A percentile compares a stretch with the other conserved stretches of the same genome.
phyloP scores from a whole-genome alignment of 192 early-diverging fungal species.

The Coemansia interrupta region DNA sequence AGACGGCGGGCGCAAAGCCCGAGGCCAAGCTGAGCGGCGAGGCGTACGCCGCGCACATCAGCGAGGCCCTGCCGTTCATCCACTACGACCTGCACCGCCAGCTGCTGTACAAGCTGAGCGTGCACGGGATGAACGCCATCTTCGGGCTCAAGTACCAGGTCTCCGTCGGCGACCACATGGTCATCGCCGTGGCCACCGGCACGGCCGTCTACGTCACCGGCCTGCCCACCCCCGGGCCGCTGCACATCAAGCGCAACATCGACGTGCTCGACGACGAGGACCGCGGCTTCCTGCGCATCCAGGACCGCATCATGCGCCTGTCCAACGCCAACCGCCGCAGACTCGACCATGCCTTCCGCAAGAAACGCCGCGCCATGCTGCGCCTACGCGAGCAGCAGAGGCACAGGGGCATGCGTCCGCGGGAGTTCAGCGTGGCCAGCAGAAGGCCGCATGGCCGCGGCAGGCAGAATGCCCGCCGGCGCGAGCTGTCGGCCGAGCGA shows the following conservation, averaged over 20 bases:
- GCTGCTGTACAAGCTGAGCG: constrained; percentile 72
- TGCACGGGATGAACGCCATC: constrained; percentile 73
- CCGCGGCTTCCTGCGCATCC: constrained; percentile 63
- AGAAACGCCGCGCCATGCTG: constrained; percentile 28
- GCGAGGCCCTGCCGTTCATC: constrained; percentile 75
- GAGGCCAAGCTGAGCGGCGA: constrained; percentile 61
- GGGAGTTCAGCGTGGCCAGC: not conserved
- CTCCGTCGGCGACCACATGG: constrained; percentile 54
- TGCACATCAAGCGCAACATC: constrained; percentile 70
- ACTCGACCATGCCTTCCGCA: constrained; percentile 55
- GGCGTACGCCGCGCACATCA: constrained; percentile 62
- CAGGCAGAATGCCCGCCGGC: not conserved
- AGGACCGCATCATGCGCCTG: constrained; percentile 62
- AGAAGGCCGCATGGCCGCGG: not conserved
- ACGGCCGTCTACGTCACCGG: constrained; percentile 69
- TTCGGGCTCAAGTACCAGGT: constrained; percentile 63
- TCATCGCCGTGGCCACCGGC: constrained; percentile 67
- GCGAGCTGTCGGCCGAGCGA: not conserved
- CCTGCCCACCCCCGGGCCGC: constrained; percentile 64
- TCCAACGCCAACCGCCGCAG: constrained; percentile 63
- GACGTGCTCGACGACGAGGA: constrained; percentile 74
- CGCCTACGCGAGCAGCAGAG: constrained; percentile 21
- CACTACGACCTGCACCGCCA: constrained; percentile 84
- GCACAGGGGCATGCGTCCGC: constrained; percentile 5
- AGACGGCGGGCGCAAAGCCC: not conserved